Evolutionary conservation across 306 rosid species (phyloP), one percentile per base, ranked within the genome.

Genomic region (Trifolium subterraneum): DNA sequence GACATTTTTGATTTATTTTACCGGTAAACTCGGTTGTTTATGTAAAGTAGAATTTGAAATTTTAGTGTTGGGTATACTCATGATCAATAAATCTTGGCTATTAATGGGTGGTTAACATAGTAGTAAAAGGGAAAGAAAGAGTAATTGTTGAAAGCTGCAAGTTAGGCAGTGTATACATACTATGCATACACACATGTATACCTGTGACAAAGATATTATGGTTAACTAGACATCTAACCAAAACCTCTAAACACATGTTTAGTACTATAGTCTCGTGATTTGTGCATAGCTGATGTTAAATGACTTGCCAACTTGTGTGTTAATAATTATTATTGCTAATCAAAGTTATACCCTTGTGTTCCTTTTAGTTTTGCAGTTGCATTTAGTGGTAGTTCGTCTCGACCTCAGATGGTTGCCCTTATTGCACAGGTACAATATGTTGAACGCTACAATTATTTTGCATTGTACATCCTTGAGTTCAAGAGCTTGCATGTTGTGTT

Each of bases 351-450:
- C 31, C 62, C 59, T 72, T 64, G 61, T 29, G 47, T 59, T 52
- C 65, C 66, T 78, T 73, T 80, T 92, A 93, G 98, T 75, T 93
- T 91, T 71, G 97, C 96, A 38, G 88, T 93, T 79, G 97, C 97
- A 78, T 93, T 93, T 79, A 66, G 71, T 59, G 97, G 96, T 8
- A 85, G 92, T 82, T 72, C 97, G 54, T 81, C 97, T 85, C 86
- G 79, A 68, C 91, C 98, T 70, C 98, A 86, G 62, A 79, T 93
- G 83, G 98, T 93, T 83, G 98, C 97, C 67, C 97, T 93, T 70
- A 79, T 89, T 79, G 97, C 98, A 2, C 98, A 93, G 90, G 98
- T 93, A 91, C 75, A 84, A 70, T 69, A 36, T 72, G 60, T 74
- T 77, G 38, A 35, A 5, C 72, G 31, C 59, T 77, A 8, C 19